A percentile compares a stretch with the other conserved stretches of the same genome.
These are phyloP conservation scores for Agrocybe praecox DNA, from an alignment of 768 basidiomycete genomes.

Conservation along the genomic window DNA sequence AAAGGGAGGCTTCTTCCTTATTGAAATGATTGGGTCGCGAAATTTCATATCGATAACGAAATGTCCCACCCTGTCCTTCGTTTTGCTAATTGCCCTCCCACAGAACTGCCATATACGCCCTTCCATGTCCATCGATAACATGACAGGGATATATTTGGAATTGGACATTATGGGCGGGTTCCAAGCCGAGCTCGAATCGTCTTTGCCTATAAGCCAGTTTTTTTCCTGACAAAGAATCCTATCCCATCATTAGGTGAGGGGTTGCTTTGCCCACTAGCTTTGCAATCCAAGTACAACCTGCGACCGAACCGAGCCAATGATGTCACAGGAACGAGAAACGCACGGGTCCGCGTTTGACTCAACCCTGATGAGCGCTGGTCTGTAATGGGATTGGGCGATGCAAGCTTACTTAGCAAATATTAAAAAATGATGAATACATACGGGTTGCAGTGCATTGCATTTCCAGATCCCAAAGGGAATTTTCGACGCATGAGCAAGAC, in stretches of 20 bases:
- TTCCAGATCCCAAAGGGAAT: not conserved
- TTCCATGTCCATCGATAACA: not conserved
- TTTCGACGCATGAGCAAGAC: not conserved
- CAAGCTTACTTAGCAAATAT: not conserved
- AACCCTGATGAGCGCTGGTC: not conserved
- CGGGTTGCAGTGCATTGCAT: not conserved
- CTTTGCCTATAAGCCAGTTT: not conserved
- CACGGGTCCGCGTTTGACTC: not conserved
- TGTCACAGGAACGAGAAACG: not conserved
- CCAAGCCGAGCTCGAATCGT: not conserved
- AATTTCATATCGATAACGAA: constrained; percentile 14
- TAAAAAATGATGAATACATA: not conserved
- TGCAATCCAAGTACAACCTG: no score
- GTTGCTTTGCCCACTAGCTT: not conserved
- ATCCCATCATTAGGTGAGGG: no score
- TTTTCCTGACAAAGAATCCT: no score
- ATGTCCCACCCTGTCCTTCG: not conserved
- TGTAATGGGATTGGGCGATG: no score
- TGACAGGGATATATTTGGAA: not conserved
- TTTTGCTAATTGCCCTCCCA: constrained; percentile 3
- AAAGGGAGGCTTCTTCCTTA: not conserved
- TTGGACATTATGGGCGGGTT: not conserved
- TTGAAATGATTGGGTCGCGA: constrained; percentile 5
- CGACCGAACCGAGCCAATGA: not conserved
- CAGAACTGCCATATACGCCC: not conserved